Percentiles rank a stretch among this genome's conserved stretches.
Conservation (phyloP, 2,329 filamentous ascomycete genomes). For the Dactylellina haptotyla region DNA sequence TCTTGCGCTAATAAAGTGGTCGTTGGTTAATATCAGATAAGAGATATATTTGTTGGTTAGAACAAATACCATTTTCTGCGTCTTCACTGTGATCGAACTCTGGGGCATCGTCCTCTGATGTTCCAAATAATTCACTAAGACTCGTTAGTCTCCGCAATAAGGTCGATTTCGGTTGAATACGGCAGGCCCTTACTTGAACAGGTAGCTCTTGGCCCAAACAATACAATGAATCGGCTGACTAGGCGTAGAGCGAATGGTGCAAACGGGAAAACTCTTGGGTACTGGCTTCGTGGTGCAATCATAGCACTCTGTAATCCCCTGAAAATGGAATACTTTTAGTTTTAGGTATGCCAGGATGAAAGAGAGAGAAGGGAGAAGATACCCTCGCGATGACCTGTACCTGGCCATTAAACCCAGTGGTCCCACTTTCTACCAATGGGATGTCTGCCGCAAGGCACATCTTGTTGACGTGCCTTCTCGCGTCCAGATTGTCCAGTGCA, state of each 20-base stretch:
- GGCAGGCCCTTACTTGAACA: constrained; percentile 74
- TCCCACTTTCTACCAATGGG: constrained; percentile 93
- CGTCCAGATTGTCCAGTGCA: constrained; percentile 93
- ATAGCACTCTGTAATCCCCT: constrained; percentile 89
- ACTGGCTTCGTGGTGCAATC: constrained; percentile 90
- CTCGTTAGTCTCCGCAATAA: constrained; percentile 57
- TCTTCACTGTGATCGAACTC: constrained; percentile 83
- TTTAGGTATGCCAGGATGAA: background rate
- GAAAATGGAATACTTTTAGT: background rate
- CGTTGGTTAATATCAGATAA: background rate
- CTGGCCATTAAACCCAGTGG: constrained; percentile 96
- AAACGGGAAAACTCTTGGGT: constrained; percentile 93
- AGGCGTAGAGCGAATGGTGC: constrained; percentile 94
- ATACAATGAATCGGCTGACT: constrained; percentile 98
- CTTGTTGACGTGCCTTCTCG: constrained; percentile 91
- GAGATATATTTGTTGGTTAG: background rate
- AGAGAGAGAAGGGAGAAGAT: constrained; percentile 31
- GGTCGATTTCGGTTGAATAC: background rate
- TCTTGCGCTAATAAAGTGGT: constrained; percentile 70
- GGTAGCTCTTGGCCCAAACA: constrained; percentile 97
- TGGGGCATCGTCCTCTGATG: constrained; percentile 83
- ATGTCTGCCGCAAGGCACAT: constrained; percentile 95
- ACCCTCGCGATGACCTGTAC: constrained; percentile 94
- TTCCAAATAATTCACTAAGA: constrained; percentile 82
- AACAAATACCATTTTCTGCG: constrained; percentile 75